Evolutionary conservation across 306 rosid species (phyloP).

Genomic region (Quillaja saponaria): DNA sequence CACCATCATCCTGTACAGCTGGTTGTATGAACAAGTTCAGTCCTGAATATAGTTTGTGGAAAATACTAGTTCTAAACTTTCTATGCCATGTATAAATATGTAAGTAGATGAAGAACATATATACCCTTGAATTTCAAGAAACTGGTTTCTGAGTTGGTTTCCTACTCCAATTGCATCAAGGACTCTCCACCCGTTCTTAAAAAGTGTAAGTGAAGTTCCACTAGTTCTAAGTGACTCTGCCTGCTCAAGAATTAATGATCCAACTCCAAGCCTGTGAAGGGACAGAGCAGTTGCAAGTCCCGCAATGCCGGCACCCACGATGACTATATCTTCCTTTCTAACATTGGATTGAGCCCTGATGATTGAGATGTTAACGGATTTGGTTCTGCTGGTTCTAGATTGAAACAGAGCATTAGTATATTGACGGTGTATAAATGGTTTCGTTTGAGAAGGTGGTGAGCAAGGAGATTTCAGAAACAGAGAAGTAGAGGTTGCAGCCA

Average conservation of each 20-base stretch:
- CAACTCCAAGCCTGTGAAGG: conserved; percentile 84
- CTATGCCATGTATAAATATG: not conserved
- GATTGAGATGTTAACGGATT: conserved; percentile 9
- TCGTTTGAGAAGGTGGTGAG: conserved; percentile 13
- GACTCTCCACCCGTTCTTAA: conserved; percentile 86
- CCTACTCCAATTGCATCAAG: conserved; percentile 92
- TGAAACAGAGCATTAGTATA: no score
- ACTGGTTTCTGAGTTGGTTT: conserved; percentile 65
- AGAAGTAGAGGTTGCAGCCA: conserved; percentile 43
- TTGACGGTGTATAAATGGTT: conserved; percentile 1
- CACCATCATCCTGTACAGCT: conserved; percentile 86
- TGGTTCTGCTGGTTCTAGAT: conserved; percentile 29
- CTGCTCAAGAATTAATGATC: conserved; percentile 64
- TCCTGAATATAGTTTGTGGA: not conserved
- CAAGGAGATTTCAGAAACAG: conserved; percentile 31
- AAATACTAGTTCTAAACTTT: no score
- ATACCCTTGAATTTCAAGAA: conserved; percentile 83
- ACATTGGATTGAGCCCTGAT: conserved; percentile 44
- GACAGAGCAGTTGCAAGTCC: conserved; percentile 79
- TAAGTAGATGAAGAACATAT: not conserved
- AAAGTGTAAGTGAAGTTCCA: conserved; percentile 90
- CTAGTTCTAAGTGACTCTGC: conserved; percentile 59
- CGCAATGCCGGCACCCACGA: conserved; percentile 80
- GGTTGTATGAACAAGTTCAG: conserved; percentile 54
- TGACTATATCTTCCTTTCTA: conserved; percentile 54